These are phyloP conservation scores for Tothia fuscella DNA, from an alignment of 2,329 filamentous ascomycete species.

Conservation along the genomic window DNA sequence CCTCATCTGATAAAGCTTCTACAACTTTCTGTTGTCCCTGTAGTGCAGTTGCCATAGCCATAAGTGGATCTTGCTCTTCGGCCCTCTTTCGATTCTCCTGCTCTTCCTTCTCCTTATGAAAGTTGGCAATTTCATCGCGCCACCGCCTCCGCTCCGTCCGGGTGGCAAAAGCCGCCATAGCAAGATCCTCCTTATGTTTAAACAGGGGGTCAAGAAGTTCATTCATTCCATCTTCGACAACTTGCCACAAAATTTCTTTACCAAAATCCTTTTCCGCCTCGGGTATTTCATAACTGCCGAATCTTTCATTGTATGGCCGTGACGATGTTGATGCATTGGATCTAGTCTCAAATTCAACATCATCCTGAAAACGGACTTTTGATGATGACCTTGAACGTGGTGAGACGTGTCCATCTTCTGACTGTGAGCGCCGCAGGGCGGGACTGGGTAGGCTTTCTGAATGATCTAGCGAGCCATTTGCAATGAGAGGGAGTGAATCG, in stretches of 20 bases:
- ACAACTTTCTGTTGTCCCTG: too few species aligned
- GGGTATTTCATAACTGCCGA: constrained; percentile 68
- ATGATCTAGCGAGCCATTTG: background rate
- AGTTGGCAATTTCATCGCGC: constrained; percentile 26
- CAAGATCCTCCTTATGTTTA: constrained; percentile 57
- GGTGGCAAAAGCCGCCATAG: constrained; percentile 31
- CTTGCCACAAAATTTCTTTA: constrained; percentile 80
- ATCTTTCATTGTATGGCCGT: constrained; percentile 53
- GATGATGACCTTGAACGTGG: constrained; percentile 59
- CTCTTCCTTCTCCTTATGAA: too few species aligned
- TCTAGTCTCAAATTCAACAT: constrained; percentile 55
- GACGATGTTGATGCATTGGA: constrained; percentile 66
- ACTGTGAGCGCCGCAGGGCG: background rate
- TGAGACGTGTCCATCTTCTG: constrained; percentile 25
- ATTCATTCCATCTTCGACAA: constrained; percentile 86
- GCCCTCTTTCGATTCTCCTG: background rate
- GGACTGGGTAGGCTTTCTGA: background rate
- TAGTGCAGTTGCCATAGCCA: constrained; percentile 3
- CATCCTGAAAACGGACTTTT: constrained; percentile 66
- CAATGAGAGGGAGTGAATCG: background rate
- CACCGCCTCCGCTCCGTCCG: constrained; percentile 47
- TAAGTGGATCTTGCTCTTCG: constrained; percentile 1
- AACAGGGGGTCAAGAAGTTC: constrained; percentile 84
- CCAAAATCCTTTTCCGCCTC: constrained; percentile 72
- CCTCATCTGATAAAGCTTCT: background rate